These are phyloP conservation scores for Daldinia decipiens DNA, from an alignment of 495 filamentous ascomycete genomes.

Conservation along the genomic window DNA sequence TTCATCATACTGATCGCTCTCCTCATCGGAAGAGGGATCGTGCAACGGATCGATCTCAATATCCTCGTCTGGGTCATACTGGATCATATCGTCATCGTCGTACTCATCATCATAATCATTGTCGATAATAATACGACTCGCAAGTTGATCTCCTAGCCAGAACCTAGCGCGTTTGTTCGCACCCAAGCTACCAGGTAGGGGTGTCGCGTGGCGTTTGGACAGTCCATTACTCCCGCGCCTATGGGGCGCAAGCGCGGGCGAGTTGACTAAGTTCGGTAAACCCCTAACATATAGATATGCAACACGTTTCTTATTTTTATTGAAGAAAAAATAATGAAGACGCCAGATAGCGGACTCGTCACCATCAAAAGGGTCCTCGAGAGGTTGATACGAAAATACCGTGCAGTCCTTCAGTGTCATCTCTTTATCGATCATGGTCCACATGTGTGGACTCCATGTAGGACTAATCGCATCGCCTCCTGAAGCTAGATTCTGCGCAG, in stretches of 20 bases:
- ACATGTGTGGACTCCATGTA: slow-evolving; percentile 86
- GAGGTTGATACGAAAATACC: slow-evolving; percentile 84
- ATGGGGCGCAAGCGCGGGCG: slow-evolving; percentile 57
- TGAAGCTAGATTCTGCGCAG: slow-evolving; percentile 40
- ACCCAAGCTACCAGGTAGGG: slow-evolving; percentile 46
- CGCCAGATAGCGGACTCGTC: slow-evolving; percentile 95
- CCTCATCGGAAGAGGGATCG: slow-evolving; percentile 51
- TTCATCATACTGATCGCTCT: slow-evolving; percentile 54
- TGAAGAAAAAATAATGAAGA: slow-evolving; percentile 97
- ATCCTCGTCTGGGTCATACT: slow-evolving; percentile 63
- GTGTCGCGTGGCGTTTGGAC: slow-evolving; percentile 48
- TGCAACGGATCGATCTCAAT: slow-evolving; percentile 62
- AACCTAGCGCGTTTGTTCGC: slow-evolving; percentile 78
- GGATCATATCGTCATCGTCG: slow-evolving; percentile 52
- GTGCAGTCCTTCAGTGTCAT: slow-evolving; percentile 88
- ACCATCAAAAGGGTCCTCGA: slow-evolving; percentile 85
- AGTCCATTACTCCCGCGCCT: slow-evolving; percentile 48
- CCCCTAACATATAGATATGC: slow-evolving; percentile 92
- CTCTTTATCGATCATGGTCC: slow-evolving; percentile 89
- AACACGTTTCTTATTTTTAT: slow-evolving; percentile 90
- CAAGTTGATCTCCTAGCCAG: slow-evolving; percentile 78
- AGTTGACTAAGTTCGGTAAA: slow-evolving; percentile 82
- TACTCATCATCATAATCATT: slow-evolving; percentile 56
- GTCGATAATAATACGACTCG: slow-evolving; percentile 52
- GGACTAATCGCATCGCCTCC: slow-evolving; percentile 50